phyloP scores from a whole-genome alignment of 768 basidiomycete genomes.

The Hygrophoropsis aurantiaca region DNA sequence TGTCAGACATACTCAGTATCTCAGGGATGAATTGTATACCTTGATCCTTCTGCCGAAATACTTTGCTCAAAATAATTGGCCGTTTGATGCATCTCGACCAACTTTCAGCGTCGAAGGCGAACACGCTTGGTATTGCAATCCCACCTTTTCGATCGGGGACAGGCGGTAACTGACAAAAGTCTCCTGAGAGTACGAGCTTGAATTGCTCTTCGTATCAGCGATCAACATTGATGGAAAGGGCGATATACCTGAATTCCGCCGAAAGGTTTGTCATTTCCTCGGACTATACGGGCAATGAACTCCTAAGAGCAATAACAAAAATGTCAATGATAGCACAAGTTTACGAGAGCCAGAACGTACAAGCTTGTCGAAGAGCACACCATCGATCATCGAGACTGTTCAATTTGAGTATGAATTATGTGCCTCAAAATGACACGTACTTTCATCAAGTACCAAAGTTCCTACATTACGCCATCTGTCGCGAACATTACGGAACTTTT shows the following conservation, averaged over 20 bases:
- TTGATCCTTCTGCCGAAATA: slow-evolving; percentile 89
- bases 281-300: slow-evolving; percentile 57
- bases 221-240: neutral
- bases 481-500: slow-evolving; percentile 38
- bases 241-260: slow-evolving; percentile 77
- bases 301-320: slow-evolving; percentile 48
- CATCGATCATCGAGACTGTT: slow-evolving; percentile 93
- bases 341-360: slow-evolving; percentile 33
- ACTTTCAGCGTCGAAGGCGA: slow-evolving; percentile 79
- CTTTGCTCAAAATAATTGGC: slow-evolving; percentile 61
- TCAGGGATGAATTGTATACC: slow-evolving; percentile 31
- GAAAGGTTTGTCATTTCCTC: slow-evolving; percentile 59
- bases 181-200: slow-evolving; percentile 83
- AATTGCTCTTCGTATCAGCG: neutral
- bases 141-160: slow-evolving; percentile 56
- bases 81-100: slow-evolving; percentile 67
- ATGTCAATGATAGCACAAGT: slow-evolving; percentile 12
- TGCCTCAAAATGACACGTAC: slow-evolving; percentile 46
- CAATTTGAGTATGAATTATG: slow-evolving; percentile 1
- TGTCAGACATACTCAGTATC: neutral
- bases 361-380: slow-evolving; percentile 76
- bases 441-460: slow-evolving; percentile 83
- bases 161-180: slow-evolving; percentile 91
- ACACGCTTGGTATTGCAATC: slow-evolving; percentile 48
- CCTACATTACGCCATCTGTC: slow-evolving; percentile 61